Conservation (phyloP, 164 flowering plant species). For the Santalum album region DNA sequence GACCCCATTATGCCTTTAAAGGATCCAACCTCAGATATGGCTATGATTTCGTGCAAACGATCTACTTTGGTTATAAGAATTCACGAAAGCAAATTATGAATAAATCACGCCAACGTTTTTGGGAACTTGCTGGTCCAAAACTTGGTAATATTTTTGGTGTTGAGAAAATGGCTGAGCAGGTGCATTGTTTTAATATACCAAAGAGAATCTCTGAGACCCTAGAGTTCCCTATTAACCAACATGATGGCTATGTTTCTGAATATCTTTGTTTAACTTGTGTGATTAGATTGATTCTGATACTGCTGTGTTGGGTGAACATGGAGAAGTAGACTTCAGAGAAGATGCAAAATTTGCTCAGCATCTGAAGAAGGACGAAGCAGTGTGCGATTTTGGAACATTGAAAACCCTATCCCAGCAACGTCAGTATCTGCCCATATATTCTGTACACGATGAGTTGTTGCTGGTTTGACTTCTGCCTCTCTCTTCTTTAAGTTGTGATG, state of each 20-base stretch:
- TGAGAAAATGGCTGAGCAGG: conserved; percentile 93
- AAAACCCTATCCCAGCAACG: conserved; percentile 77
- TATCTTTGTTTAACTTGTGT: neutral
- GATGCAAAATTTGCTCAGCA: conserved; percentile 94
- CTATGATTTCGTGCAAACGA: conserved; percentile 93
- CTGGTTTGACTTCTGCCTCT: conserved; percentile 38
- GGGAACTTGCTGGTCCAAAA: conserved; percentile 99
- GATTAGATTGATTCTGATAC: conserved; percentile 91
- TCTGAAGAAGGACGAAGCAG: conserved; percentile 88
- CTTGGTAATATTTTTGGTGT: conserved; percentile 97
- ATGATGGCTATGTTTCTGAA: neutral
- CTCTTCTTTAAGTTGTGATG: neutral
- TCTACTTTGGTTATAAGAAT: conserved; percentile 76
- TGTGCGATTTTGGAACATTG: conserved; percentile 89
- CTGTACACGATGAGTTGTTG: conserved; percentile 81
- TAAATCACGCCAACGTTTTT: conserved; percentile 93
- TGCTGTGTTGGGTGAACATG: conserved; percentile 83
- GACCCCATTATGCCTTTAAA: conserved; percentile 94
- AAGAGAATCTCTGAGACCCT: neutral
- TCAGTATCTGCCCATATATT: conserved; percentile 86
- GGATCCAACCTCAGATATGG: conserved; percentile 98
- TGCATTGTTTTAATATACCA: conserved; percentile 7
- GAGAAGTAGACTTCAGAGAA: conserved; percentile 92
- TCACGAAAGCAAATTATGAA: conserved; percentile 81
- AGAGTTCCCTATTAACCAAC: neutral